Evolutionary conservation across 306 rosid species (phyloP), one percentile per base, ranked within the genome.

Genomic region (Geum urbanum): DNA sequence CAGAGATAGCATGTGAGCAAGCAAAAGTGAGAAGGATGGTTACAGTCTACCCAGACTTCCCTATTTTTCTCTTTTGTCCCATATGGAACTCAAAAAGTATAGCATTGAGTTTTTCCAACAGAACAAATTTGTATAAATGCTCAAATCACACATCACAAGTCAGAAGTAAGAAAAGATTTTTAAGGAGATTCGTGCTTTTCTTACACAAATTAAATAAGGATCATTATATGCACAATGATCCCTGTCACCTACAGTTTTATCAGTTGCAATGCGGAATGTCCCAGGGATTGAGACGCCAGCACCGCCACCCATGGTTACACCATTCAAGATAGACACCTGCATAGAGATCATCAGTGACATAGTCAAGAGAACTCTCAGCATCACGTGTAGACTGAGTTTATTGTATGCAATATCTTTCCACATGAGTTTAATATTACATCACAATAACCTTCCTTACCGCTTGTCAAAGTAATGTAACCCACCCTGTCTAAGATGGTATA

Each of bases 291-390:
- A 90, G 66, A 94, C 78, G 72, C 96, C 97, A 65, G 91, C 96
- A 41, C 98, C 98, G 60, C 98, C 98, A 76, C 99, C 97, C 99
- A 94, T 89, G 65, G 96, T 91, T 72, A 94, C 76, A 51, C 99
- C 97, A 83, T 94, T 84, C 66, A 94, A 80, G 80, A 91, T 86
- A 59, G 99, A 92, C 74, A 88, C 95, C 97, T 91, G 84, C 79
- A 67, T 27, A 43, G 78, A 61, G 46, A 59, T 77, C 27, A 75
- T 47, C 49, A 72, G 67, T 59, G 66, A 63, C 55, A 50, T 56
- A 69, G 50, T 35, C 0, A 0, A 59, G 64, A 35, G 35, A 59
- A 35, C 20, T 14, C 14, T 9, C 43, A 6, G 64, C 64, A 59
- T 1, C 15, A 59, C 24, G 24, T 14, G 5, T 15, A 59, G 45